phyloP scores from a whole-genome alignment of 75 land plant genomes.

The Selaginella moellendorffii region DNA sequence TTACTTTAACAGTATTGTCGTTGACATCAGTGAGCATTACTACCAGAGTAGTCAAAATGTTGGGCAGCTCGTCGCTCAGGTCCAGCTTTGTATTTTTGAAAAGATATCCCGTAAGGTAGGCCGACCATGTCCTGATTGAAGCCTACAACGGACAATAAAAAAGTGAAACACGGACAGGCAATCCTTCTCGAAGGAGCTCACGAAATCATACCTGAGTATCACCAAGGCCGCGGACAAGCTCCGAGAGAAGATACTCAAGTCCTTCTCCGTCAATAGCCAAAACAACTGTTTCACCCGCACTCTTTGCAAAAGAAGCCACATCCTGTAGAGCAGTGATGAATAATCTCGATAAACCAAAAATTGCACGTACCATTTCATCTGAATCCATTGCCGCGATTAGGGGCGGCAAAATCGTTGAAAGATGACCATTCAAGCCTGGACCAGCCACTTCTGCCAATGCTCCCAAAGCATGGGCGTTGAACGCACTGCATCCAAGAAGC shows the following conservation, averaged over 20 bases:
- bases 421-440: conserved; percentile 70
- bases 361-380: conserved; percentile 40
- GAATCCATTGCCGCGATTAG: conserved; percentile 73
- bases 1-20: conserved; percentile 61
- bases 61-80: conserved; percentile 80
- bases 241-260: conserved; percentile 66
- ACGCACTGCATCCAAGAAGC: conserved; percentile 42
- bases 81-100: conserved; percentile 84
- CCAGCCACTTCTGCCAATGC: conserved; percentile 99
- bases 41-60: conserved; percentile 63
- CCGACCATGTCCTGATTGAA: conserved; percentile 62
- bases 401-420: conserved; percentile 68
- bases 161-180: not conserved
- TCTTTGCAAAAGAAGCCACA: conserved; percentile 53
- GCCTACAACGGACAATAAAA: conserved; percentile 36
- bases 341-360: not conserved
- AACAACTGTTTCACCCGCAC: conserved; percentile 93
- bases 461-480: conserved; percentile 97
- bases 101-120: conserved; percentile 72
- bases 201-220: conserved; percentile 50
- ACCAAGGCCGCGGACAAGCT: conserved; percentile 62
- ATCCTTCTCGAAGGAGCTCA: too few species aligned
- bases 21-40: conserved; percentile 77
- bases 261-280: conserved; percentile 92
- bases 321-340: conserved; percentile 26